These are phyloP conservation scores for Colletotrichum sp. DNA, from an alignment of 2,329 filamentous ascomycete species.

Conservation along the genomic window DNA sequence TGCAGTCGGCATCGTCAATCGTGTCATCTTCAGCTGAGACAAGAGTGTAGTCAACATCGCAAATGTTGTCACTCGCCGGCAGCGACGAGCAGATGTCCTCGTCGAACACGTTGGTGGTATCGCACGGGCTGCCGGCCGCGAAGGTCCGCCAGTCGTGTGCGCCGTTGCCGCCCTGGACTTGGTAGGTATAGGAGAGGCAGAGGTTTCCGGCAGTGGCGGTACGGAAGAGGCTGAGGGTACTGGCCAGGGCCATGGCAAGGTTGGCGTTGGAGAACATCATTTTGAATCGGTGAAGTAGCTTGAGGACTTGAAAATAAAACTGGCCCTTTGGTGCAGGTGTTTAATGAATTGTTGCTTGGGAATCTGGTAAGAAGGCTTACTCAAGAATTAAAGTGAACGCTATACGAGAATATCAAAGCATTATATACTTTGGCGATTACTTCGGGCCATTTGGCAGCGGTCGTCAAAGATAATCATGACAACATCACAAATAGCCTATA, in stretches of 20 bases:
- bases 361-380: too few species aligned
- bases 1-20: not conserved
- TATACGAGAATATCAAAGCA: not conserved
- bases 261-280: not conserved
- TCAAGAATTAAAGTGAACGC: not conserved
- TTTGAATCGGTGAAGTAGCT: not conserved
- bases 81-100: not conserved
- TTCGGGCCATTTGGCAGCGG: accelerated
- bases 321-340: too few species aligned
- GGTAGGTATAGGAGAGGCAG: not conserved
- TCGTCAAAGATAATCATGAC: not conserved
- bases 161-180: not conserved
- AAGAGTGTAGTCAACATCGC: not conserved
- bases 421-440: accelerated
- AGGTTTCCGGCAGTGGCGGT: not conserved
- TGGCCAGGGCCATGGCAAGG: not conserved
- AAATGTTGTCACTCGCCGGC: not conserved
- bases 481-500: not conserved
- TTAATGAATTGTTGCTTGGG: too few species aligned
- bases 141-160: not conserved
- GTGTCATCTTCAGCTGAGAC: not conserved
- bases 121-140: not conserved
- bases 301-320: too few species aligned
- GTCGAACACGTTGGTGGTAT: not conserved
- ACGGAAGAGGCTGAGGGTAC: not conserved